Evolutionary conservation across 768 basidiomycete species (phyloP).

Genomic region (Ramaria sp.): DNA sequence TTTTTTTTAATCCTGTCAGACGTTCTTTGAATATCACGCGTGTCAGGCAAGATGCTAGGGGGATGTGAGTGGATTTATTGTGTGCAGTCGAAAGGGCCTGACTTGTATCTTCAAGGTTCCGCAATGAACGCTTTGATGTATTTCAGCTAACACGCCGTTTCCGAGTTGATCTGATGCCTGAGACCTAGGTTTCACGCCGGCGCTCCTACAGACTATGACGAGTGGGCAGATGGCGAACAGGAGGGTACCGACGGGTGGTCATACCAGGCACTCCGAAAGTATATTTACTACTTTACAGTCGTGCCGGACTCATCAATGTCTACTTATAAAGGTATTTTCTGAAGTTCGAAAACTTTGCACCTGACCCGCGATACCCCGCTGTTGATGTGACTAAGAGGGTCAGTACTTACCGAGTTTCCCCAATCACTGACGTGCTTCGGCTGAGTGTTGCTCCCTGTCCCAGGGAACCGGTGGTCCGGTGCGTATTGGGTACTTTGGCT

Average conservation of each 20-base stretch:
- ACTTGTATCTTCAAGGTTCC: constrained; percentile 47
- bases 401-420: neutral
- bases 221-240: constrained; percentile 42
- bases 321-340: constrained; percentile 44
- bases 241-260: constrained; percentile 47
- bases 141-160: neutral
- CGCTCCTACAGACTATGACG: constrained; percentile 57
- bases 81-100: neutral
- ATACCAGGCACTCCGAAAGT: constrained; percentile 46
- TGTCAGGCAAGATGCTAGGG: constrained; percentile 53
- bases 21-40: neutral
- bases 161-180: neutral
- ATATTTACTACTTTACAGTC: constrained; percentile 2
- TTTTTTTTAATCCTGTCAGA: neutral
- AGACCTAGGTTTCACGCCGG: constrained; percentile 40
- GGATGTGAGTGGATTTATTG: constrained; percentile 43
- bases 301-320: neutral
- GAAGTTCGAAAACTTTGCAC: constrained; percentile 54
- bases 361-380: constrained; percentile 36
- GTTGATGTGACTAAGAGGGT: constrained; percentile 30
- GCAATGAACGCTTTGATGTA: constrained; percentile 53
- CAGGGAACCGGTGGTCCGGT: constrained; percentile 6
- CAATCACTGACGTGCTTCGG: too few relatives aligned
- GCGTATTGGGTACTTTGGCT: constrained; percentile 42
- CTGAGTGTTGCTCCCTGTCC: neutral